Conservation (phyloP, 192 early-diverging fungal genomes). For the Coemansia sp. region DNA sequence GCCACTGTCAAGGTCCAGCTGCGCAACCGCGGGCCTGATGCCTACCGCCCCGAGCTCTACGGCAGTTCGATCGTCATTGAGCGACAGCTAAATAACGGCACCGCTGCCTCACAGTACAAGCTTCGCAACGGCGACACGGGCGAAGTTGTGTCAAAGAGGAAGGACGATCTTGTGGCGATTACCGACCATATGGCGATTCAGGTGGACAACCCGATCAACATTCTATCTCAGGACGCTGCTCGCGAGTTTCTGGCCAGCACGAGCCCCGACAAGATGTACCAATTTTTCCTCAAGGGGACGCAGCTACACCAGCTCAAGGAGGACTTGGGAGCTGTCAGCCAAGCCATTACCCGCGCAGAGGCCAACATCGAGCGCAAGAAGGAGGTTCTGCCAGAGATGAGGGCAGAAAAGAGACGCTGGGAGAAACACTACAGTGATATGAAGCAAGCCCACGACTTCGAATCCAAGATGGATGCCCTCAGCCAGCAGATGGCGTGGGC, state of each 20-base stretch:
- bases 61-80: conserved; percentile 82
- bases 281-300: conserved; percentile 87
- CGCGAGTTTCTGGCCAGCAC: conserved; percentile 83
- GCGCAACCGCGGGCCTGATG: conserved; percentile 82
- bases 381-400: conserved; percentile 70
- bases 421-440: conserved; percentile 68
- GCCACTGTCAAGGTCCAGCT: conserved; percentile 68
- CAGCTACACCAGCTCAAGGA: conserved; percentile 73
- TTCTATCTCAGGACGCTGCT: conserved; percentile 92
- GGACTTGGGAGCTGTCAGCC: conserved; percentile 67
- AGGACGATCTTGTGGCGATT: conserved; percentile 81
- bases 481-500: conserved; percentile 80
- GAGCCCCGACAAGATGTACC: conserved; percentile 86
- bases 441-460: conserved; percentile 60
- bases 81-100: conserved; percentile 64
- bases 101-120: conserved; percentile 64
- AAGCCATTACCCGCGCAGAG: conserved; percentile 54
- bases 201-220: conserved; percentile 91
- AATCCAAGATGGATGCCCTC: conserved; percentile 55
- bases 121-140: conserved; percentile 66
- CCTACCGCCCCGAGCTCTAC: conserved; percentile 76
- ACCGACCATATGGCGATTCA: conserved; percentile 88
- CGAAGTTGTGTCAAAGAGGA: conserved; percentile 68
- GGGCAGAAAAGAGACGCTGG: conserved; percentile 63
- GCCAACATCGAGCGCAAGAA: conserved; percentile 56